phyloP scores from a whole-genome alignment of 179 eudicot species.

The Carnegiea gigantea region DNA sequence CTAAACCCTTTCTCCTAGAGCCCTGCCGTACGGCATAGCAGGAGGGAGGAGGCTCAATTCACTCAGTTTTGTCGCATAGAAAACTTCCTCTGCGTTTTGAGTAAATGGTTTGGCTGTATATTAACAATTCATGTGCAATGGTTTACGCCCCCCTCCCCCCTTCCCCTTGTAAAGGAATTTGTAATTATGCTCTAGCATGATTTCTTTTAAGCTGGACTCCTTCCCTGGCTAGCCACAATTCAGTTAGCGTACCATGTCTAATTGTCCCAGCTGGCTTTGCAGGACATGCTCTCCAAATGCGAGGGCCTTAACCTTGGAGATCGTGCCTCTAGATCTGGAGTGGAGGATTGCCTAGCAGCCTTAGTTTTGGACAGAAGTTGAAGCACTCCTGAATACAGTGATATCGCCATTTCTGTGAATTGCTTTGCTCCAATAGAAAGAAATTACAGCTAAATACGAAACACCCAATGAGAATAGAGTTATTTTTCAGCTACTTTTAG shows the following conservation, averaged over 20 bases:
- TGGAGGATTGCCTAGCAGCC: conserved; percentile 26
- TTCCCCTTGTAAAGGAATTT: neutral
- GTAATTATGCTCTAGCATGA: neutral
- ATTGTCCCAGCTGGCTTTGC: conserved; percentile 12
- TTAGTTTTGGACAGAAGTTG: conserved; percentile 10
- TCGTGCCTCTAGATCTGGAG: conserved; percentile 20
- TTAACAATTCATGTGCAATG: too few species aligned
- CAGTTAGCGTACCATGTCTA: neutral
- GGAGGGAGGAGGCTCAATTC: neutral
- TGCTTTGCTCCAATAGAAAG: conserved; percentile 4
- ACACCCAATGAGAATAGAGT: conserved; percentile 1
- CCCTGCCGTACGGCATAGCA: neutral
- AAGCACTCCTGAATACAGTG: neutral
- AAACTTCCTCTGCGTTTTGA: neutral
- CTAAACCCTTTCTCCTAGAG: neutral
- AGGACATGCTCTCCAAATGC: conserved; percentile 39
- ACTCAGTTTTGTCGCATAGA: neutral
- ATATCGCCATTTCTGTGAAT: conserved; percentile 10
- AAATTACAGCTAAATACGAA: neutral
- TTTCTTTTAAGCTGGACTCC: neutral
- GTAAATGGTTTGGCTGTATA: too few species aligned
- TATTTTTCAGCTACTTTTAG: neutral
- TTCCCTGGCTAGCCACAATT: neutral
- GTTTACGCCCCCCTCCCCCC: too few species aligned
- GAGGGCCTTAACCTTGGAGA: conserved; percentile 34